These are phyloP conservation scores for Bryoerythrophyllum caledonicum DNA, from an alignment of 225 moss, liverwort and hornwort species.

Conservation along the genomic window DNA sequence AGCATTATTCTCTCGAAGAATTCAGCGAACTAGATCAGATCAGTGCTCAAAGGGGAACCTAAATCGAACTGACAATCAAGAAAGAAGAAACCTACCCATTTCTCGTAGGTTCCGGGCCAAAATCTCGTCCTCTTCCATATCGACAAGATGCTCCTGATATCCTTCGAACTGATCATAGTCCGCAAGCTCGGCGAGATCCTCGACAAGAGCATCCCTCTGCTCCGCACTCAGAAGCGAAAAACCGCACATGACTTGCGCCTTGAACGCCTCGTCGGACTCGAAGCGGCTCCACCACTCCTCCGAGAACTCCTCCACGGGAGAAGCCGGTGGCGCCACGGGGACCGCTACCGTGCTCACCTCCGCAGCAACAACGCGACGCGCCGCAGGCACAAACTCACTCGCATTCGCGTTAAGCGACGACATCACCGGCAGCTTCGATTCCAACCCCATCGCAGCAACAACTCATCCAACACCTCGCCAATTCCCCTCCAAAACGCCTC, in stretches of 20 bases:
- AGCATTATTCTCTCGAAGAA: neutral
- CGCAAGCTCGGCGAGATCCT: conserved; percentile 59
- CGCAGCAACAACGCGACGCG: conserved; percentile 27
- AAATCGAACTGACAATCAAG: neutral
- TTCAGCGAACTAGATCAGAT: neutral
- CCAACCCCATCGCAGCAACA: conserved; percentile 44
- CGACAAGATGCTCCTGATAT: conserved; percentile 45
- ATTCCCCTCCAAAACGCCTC: neutral
- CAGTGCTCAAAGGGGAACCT: neutral
- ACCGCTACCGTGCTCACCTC: neutral
- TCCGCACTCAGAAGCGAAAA: conserved; percentile 30
- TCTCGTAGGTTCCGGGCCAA: conserved; percentile 38
- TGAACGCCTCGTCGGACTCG: conserved; percentile 56
- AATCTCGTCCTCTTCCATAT: conserved; percentile 39
- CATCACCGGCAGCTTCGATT: conserved; percentile 31
- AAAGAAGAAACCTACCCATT: conserved; percentile 38
- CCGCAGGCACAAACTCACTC: conserved; percentile 73
- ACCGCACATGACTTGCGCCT: conserved; percentile 65
- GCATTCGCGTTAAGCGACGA: conserved; percentile 94
- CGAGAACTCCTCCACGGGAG: conserved; percentile 47
- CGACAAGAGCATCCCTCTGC: conserved; percentile 39
- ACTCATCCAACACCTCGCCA: conserved; percentile 32
- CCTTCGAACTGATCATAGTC: conserved; percentile 57
- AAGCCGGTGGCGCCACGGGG: neutral
- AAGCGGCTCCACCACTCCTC: conserved; percentile 73